A percentile compares a stretch with the other conserved stretches of the same genome.
Evolutionary conservation across 164 flowering plant species (phyloP).

Genomic region (Buxus sempervirens): DNA sequence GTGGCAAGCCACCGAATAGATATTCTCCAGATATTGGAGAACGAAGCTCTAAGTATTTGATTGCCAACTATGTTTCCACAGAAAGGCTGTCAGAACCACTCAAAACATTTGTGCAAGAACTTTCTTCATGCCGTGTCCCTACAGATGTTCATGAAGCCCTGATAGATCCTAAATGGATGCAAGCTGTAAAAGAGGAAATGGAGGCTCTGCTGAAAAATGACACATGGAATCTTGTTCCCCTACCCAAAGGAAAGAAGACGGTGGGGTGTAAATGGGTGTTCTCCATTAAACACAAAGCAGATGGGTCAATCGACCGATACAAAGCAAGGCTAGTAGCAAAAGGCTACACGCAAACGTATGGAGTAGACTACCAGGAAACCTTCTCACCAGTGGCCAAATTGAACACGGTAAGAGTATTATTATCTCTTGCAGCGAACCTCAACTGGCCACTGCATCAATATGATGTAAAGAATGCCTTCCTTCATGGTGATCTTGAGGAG

Average conservation of each 20-base stretch:
- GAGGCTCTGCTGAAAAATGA: background rate
- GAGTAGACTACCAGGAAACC: constrained; percentile 2
- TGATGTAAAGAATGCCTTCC: background rate
- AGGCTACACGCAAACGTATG: constrained; percentile 8
- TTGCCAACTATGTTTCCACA: constrained; percentile 13
- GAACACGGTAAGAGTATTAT: background rate
- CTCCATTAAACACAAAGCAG: constrained; percentile 8
- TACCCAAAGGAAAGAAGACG: constrained; percentile 6
- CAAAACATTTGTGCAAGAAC: background rate
- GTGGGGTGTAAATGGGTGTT: constrained; percentile 9
- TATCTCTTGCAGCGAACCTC: background rate
- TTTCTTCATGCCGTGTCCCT: constrained; percentile 4
- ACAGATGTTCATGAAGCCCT: constrained; percentile 10
- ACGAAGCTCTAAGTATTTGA: constrained; percentile 3
- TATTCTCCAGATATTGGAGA: constrained; percentile 4
- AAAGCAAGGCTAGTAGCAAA: constrained; percentile 11
- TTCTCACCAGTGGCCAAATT: constrained; percentile 2
- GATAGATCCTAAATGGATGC: constrained; percentile 10
- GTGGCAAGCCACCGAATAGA: no score
- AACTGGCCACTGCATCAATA: constrained; percentile 1
- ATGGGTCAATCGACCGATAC: constrained; percentile 1
- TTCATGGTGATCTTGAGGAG: constrained; percentile 1
- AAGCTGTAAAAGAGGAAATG: constrained; percentile 9
- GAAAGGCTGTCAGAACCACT: constrained; percentile 6
- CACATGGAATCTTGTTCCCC: constrained; percentile 2